Base-by-base conservation (phyloP, 768 basidiomycete species). In the Tricholoma flavovirens region DNA sequence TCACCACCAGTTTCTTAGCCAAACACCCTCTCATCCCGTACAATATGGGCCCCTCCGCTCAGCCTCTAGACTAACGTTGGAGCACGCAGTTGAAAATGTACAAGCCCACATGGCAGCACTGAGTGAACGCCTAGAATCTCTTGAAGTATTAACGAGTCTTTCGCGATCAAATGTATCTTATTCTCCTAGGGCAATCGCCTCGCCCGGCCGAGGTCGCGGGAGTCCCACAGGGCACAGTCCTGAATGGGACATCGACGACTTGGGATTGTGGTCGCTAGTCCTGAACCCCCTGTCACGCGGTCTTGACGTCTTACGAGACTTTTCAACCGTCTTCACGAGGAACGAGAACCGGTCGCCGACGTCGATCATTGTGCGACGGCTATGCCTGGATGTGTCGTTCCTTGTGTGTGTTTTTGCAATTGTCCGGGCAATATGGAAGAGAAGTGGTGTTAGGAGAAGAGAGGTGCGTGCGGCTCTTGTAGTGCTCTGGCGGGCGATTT, bases 31-130 rank as follows among this genome's bases (percentile, higher is more conserved):
- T 32, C 64, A 69, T 35, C 65, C 71, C 24, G 60, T 71, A 49
- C 68, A 70, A 26, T 71, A 70, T 57, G 73, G 68, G 15, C 69
- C 76, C 30, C 59, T 67, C 9, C 71, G 79, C 45, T 77, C 83
- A 3, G 71, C 75, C 21, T 81, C 84, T 7, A 71, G 75, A 17
- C 68, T 77, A 35, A 74, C 79, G 6, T 73, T 95, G 53, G 92
- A 93, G 67, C 81, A 80, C 46, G 88, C 88, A 0, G 73, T 94
- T 17, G 89, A 93, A 68, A 84, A 80, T 59, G 79, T 93, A 51
- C 92, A 95, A 67, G 81, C 84, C 0, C 88, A 92, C 59, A 71
- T 94, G 17, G 90, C 90, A 0, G 90, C 90, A 5, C 77, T 94
- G 43, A 83, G 81, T 7, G 91, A 93, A 68, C 84, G 93, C 26